Evolutionary conservation across 1,139 yeast species (phyloP).

Genomic region (Pichia sp.): DNA sequence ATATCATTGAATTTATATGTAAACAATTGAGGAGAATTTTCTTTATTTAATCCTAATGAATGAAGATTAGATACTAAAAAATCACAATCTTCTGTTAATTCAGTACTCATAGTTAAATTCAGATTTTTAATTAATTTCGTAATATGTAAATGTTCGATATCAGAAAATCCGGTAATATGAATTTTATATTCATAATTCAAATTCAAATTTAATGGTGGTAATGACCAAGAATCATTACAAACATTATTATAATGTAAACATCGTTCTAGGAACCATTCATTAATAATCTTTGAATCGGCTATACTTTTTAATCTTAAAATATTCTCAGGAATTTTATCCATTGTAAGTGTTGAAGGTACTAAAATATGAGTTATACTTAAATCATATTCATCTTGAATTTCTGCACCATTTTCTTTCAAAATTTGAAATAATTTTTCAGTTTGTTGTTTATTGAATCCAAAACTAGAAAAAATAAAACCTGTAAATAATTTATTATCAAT

Average conservation of each 20-base stretch:
- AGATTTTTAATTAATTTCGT: conserved; percentile 53
- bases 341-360: conserved; percentile 34
- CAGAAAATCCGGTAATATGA: conserved; percentile 75
- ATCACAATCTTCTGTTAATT: conserved; percentile 53
- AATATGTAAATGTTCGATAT: conserved; percentile 73
- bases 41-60: conserved; percentile 40
- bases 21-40: conserved; percentile 38
- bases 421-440: conserved; percentile 32
- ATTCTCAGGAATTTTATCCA: conserved; percentile 15
- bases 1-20: conserved; percentile 33
- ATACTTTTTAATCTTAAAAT: conserved; percentile 9
- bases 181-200: conserved; percentile 38
- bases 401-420: conserved; percentile 41
- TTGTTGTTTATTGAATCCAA: conserved; percentile 37
- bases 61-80: conserved; percentile 55
- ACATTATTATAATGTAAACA: conserved; percentile 56
- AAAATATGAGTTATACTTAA: conserved; percentile 34
- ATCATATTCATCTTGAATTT: conserved; percentile 22
- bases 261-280: conserved; percentile 88
- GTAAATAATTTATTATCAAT: conserved; percentile 27
- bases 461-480: conserved; percentile 34
- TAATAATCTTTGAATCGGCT: conserved; percentile 34
- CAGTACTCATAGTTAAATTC: conserved; percentile 45
- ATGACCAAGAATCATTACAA: conserved; percentile 65
- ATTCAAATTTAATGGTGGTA: conserved; percentile 41